phyloP scores from a whole-genome alignment of 108 stramenopile species.

The Skeletonema potamos region DNA sequence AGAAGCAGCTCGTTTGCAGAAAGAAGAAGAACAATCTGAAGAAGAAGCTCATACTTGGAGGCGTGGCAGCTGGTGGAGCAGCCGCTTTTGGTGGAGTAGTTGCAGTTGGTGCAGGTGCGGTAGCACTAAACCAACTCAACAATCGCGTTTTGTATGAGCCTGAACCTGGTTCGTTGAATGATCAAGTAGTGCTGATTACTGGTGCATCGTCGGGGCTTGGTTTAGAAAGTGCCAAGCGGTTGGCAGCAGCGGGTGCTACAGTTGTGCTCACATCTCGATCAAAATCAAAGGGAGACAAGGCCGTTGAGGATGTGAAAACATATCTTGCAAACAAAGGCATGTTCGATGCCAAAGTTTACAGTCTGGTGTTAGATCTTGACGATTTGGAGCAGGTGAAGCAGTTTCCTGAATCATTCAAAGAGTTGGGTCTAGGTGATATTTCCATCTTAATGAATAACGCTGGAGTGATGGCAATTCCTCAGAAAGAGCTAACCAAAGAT shows the following conservation, averaged over 20 bases:
- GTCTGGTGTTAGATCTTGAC: constrained; percentile 57
- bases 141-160: constrained; percentile 19
- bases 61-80: not conserved
- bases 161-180: constrained; percentile 40
- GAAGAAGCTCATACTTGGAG: constrained; percentile 7
- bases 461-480: constrained; percentile 88
- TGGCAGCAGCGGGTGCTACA: constrained; percentile 76
- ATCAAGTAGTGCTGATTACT: constrained; percentile 71
- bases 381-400: constrained; percentile 61
- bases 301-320: constrained; percentile 52
- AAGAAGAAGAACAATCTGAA: constrained; percentile 6
- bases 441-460: constrained; percentile 88
- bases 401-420: constrained; percentile 54
- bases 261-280: constrained; percentile 72
- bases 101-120: not conserved
- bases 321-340: constrained; percentile 39
- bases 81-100: not conserved
- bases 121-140: constrained; percentile 13
- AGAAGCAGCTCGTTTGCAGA: not conserved
- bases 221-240: constrained; percentile 75
- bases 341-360: constrained; percentile 46
- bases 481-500: constrained; percentile 67
- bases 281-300: constrained; percentile 51
- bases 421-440: constrained; percentile 36
- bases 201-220: constrained; percentile 82